These are phyloP conservation scores for Helianthus annuus DNA, from an alignment of 129 eudicot species.

Conservation along the genomic window DNA sequence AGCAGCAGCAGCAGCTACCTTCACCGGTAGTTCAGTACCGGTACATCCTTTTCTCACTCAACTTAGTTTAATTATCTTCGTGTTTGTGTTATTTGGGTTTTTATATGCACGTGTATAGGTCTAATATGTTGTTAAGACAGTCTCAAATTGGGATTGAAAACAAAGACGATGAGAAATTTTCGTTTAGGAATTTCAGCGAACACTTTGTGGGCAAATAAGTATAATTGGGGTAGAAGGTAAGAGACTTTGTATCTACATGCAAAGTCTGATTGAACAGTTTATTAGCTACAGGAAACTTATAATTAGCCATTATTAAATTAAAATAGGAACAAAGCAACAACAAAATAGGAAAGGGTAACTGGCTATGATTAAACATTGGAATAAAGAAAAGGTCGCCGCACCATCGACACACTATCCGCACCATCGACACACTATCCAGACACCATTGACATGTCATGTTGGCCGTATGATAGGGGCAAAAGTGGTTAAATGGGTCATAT, in stretches of 20 bases:
- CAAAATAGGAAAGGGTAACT: neutral
- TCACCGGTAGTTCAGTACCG: slow-evolving; percentile 48
- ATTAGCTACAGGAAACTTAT: neutral
- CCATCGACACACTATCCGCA: too few relatives aligned
- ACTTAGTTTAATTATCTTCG: neutral
- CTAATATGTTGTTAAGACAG: neutral
- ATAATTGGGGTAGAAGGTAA: slow-evolving; percentile 11
- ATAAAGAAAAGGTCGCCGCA: too few relatives aligned
- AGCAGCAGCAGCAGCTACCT: slow-evolving; percentile 35
- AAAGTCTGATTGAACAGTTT: slow-evolving; percentile 1
- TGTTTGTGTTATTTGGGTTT: neutral
- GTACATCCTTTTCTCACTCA: slow-evolving; percentile 34
- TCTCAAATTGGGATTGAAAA: neutral
- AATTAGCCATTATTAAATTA: neutral
- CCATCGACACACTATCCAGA: too few relatives aligned
- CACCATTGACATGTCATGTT: too few relatives aligned
- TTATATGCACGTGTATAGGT: neutral
- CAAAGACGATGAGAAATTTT: neutral
- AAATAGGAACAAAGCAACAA: neutral
- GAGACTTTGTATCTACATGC: neutral
- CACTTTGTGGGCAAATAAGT: slow-evolving; percentile 20
- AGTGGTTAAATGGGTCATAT: too few relatives aligned
- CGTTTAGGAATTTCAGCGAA: slow-evolving; percentile 9
- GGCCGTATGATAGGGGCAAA: too few relatives aligned
- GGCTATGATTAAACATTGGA: neutral